phyloP scores from a whole-genome alignment of 2,329 filamentous ascomycete species.

The Fusarium newnesense region DNA sequence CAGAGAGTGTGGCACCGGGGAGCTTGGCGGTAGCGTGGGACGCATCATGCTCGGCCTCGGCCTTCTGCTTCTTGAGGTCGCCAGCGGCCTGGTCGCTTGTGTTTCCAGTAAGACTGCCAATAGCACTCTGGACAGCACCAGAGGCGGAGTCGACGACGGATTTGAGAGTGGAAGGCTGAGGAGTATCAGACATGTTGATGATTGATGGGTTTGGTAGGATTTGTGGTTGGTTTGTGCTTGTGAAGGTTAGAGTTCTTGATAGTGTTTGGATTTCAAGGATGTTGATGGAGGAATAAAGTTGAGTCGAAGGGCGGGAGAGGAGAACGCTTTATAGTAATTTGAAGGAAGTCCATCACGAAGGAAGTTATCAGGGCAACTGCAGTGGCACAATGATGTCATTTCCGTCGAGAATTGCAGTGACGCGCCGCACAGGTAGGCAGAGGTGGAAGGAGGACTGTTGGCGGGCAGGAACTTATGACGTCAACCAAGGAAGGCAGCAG shows the following conservation, averaged over 20 bases:
- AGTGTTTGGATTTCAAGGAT: constrained; percentile 11
- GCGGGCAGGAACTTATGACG: constrained; percentile 28
- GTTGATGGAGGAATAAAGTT: not conserved
- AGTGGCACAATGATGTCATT: constrained; percentile 39
- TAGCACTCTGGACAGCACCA: constrained; percentile 75
- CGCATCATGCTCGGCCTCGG: constrained; percentile 73
- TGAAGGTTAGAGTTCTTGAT: constrained; percentile 12
- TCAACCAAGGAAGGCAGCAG: constrained; percentile 16
- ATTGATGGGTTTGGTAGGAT: constrained; percentile 1
- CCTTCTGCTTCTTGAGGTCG: constrained; percentile 72
- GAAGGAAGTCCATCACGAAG: constrained; percentile 29
- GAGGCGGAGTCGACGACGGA: constrained; percentile 79
- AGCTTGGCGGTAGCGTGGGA: constrained; percentile 80
- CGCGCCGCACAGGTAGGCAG: constrained; percentile 1
- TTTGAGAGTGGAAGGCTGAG: constrained; percentile 76
- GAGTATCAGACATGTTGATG: constrained; percentile 45
- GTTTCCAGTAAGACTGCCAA: constrained; percentile 80
- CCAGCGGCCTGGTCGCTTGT: constrained; percentile 73
- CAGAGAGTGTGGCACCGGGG: constrained; percentile 76
- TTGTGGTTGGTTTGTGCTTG: constrained; percentile 1
- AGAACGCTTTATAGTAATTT: constrained; percentile 33
- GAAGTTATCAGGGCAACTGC: constrained; percentile 16
- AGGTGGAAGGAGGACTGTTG: not conserved
- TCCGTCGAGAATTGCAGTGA: constrained; percentile 14
- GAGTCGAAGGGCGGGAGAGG: constrained; percentile 36